These are phyloP conservation scores for Oropetium thomaeum DNA, from an alignment of 176 grass and related monocot species.

Conservation along the genomic window DNA sequence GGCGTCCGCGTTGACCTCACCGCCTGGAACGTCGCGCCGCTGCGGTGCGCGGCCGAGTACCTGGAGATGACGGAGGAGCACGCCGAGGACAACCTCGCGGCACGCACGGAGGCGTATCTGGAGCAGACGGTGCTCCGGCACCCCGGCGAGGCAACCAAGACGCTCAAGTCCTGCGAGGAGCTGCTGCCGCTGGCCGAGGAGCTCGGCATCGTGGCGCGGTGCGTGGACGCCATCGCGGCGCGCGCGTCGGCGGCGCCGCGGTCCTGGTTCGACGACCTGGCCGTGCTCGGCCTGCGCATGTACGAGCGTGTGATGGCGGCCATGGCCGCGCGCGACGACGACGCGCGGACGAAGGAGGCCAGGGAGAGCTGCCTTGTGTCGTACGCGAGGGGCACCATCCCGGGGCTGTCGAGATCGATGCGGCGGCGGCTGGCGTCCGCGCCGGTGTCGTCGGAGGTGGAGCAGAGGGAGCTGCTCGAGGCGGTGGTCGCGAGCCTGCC, in stretches of 20 bases:
- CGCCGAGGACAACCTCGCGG: constrained; percentile 68
- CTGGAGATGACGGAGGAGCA: constrained; percentile 89
- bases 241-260: constrained; percentile 44
- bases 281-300: constrained; percentile 63
- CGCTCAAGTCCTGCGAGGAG: constrained; percentile 92
- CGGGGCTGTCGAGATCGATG: constrained; percentile 70
- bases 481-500: constrained; percentile 59
- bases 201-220: constrained; percentile 54
- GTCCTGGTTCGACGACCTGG: constrained; percentile 68
- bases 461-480: constrained; percentile 83
- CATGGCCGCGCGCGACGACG: constrained; percentile 45
- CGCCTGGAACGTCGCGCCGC: constrained; percentile 66
- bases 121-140: constrained; percentile 46
- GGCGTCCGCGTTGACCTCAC: constrained; percentile 83
- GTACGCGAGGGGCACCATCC: constrained; percentile 75
- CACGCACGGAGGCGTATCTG: constrained; percentile 57
- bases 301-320: constrained; percentile 82
- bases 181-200: constrained; percentile 70
- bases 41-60: constrained; percentile 84
- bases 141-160: constrained; percentile 56
- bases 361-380: constrained; percentile 75
- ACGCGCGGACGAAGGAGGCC: constrained; percentile 42
- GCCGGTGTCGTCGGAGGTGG: constrained; percentile 58
- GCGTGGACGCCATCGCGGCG: constrained; percentile 73
- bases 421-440: constrained; percentile 59